Percentiles rank a stretch among this genome's conserved stretches.
phyloP scores from a whole-genome alignment of 306 rosid species.

The Castanopsis chinensis region DNA sequence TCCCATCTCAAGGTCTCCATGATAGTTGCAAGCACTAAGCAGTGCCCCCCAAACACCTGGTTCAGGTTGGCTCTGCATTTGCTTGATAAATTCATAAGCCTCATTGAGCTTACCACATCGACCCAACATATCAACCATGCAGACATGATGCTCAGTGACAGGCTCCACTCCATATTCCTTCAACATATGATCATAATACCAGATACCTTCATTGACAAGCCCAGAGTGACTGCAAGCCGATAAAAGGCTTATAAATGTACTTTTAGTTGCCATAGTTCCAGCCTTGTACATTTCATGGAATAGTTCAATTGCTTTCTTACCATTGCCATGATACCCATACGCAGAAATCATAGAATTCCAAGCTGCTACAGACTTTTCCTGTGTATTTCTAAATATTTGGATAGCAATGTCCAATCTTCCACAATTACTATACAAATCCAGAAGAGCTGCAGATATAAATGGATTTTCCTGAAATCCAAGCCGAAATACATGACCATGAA shows the following conservation, averaged over 20 bases:
- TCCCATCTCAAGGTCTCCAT: slow-evolving; percentile 58
- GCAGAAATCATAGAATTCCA: slow-evolving; percentile 65
- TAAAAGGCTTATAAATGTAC: slow-evolving; percentile 57
- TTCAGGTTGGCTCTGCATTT: slow-evolving; percentile 19
- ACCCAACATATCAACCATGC: slow-evolving; percentile 52
- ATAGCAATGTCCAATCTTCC: slow-evolving; percentile 53
- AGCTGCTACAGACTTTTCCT: slow-evolving; percentile 43
- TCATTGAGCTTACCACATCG: slow-evolving; percentile 46
- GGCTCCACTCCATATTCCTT: slow-evolving; percentile 43
- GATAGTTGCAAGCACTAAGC: slow-evolving; percentile 54
- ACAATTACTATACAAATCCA: slow-evolving; percentile 51
- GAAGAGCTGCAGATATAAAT: slow-evolving; percentile 53
- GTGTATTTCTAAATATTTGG: slow-evolving; percentile 35
- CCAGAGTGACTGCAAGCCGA: slow-evolving; percentile 66
- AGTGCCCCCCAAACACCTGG: slow-evolving; percentile 63
- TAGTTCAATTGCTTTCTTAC: slow-evolving; percentile 41
- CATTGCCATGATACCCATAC: slow-evolving; percentile 48
- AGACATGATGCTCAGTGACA: slow-evolving; percentile 52
- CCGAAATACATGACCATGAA: slow-evolving; percentile 35
- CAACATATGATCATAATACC: slow-evolving; percentile 38
- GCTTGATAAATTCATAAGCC: slow-evolving; percentile 43
- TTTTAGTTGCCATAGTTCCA: slow-evolving; percentile 42
- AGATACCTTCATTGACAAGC: slow-evolving; percentile 44
- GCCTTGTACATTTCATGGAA: slow-evolving; percentile 42
- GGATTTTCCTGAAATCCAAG: slow-evolving; percentile 30